Evolutionary conservation across 352 stramenopile genomes (phyloP).

Genomic region (Aphanomyces astaci): DNA sequence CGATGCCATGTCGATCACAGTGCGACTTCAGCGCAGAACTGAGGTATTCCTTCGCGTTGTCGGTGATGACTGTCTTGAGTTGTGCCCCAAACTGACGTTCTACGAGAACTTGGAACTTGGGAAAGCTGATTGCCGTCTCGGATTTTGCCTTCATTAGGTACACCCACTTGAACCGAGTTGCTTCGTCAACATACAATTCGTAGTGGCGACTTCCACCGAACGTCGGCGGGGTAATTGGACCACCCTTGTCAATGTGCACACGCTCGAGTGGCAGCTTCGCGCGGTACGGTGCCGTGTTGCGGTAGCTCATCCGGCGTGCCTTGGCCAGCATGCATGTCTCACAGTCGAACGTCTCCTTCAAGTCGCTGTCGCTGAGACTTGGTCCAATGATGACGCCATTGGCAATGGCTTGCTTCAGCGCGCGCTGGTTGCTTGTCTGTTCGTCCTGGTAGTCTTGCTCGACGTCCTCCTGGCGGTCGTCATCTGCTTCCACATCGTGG

Average conservation of each 20-base stretch:
- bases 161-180: slow-evolving; percentile 19
- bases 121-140: slow-evolving; percentile 21
- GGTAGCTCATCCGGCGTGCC: not conserved
- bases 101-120: slow-evolving; percentile 14
- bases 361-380: not conserved
- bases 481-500: no score
- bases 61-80: slow-evolving; percentile 22
- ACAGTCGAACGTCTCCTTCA: not conserved
- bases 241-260: slow-evolving; percentile 24
- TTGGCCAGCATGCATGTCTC: not conserved
- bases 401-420: not conserved
- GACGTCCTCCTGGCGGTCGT: no score
- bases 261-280: slow-evolving; percentile 18
- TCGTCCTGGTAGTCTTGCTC: no score
- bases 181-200: slow-evolving; percentile 28
- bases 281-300: slow-evolving; percentile 19
- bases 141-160: slow-evolving; percentile 30
- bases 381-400: not conserved
- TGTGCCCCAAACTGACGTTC: not conserved
- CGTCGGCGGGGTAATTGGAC: slow-evolving; percentile 24
- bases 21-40: not conserved
- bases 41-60: slow-evolving; percentile 27
- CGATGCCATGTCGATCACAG: not conserved
- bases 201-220: slow-evolving; percentile 20
- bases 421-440: no score